Base-by-base conservation (phyloP, 169 alveolate genomes). In the Plasmodium inui region DNA sequence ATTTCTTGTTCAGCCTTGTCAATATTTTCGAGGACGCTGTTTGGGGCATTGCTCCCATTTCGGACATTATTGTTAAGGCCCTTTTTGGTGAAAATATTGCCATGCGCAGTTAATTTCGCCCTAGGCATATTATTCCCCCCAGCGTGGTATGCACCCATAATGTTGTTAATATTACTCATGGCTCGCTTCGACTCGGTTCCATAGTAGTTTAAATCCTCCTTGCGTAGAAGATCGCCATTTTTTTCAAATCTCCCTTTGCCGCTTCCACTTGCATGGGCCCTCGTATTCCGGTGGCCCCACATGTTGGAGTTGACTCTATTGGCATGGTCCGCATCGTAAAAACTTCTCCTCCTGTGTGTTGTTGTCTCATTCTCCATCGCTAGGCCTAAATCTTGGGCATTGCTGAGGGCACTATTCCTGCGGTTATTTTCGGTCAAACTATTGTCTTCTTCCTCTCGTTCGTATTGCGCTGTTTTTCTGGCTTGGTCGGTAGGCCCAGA, bases 1-100 rank as follows among this genome's bases (percentile, higher is more conserved):
- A 86, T 86, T 74, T 86, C 86, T 55, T 86, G 85, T 50, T 86
- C 93, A 3, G 93, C 93, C 44, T 86, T 86, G 44, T 86, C 93
- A 53, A 86, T 74, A 86, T 86, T 86, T 74, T 73, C 93, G 34
- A 86, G 74, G 14, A 86, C 93, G 22, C 34, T 73, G 37, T 67
- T 67, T 5, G 37, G 41, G 37, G 30, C 30, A n/a, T 67, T 19
- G 53, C 19, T 57, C 46, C 22, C 61, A 19, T 50, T 5, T 12
- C 41, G 37, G n/a, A 1, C 61, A 19, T 50, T 17, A 17, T n/a
- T 74, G 71, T 76, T 86, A 17, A n/a, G 78, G 14, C 41, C 32
- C 41, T 86, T 73, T 46, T 86, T 74, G 55, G 41, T 76, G 57
- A 83, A 83, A 70, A 55, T 39, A 32, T 80, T 19, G 34, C 30